Evolutionary conservation across 108 stramenopile species (phyloP).

Genomic region (Fragilaria radians): DNA sequence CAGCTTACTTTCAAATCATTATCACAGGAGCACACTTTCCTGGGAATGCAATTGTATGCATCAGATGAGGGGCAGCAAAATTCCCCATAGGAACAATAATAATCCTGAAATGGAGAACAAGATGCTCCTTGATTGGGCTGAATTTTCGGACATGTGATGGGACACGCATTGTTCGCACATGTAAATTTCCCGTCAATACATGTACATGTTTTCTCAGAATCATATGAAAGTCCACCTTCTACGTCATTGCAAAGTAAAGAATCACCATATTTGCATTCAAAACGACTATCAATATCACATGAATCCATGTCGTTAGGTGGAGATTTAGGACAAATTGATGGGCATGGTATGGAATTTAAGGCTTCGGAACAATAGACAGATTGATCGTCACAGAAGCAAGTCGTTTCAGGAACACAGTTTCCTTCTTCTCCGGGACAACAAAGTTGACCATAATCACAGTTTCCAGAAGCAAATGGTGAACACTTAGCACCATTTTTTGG

Average conservation of each 20-base stretch:
- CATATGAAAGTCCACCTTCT: neutral
- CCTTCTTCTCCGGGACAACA: neutral
- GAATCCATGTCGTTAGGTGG: neutral
- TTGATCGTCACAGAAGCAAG: neutral
- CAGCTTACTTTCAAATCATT: neutral
- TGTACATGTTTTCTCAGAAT: neutral
- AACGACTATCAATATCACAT: neutral
- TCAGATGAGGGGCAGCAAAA: neutral
- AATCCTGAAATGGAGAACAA: neutral
- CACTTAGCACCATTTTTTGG: neutral
- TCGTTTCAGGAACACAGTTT: neutral
- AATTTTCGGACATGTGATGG: neutral
- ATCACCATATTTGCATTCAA: neutral
- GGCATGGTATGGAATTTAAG: neutral
- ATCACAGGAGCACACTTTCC: neutral
- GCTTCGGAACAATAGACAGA: neutral
- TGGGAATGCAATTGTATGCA: neutral
- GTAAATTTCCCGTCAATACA: neutral
- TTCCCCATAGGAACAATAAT: neutral
- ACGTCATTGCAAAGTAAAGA: neutral
- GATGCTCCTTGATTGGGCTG: neutral
- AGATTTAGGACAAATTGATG: neutral
- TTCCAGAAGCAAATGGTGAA: neutral
- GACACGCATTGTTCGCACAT: neutral
- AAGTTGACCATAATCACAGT: neutral